phyloP scores from a whole-genome alignment of 1,284 basidiomycete genomes.

The Phlebopus sp. region DNA sequence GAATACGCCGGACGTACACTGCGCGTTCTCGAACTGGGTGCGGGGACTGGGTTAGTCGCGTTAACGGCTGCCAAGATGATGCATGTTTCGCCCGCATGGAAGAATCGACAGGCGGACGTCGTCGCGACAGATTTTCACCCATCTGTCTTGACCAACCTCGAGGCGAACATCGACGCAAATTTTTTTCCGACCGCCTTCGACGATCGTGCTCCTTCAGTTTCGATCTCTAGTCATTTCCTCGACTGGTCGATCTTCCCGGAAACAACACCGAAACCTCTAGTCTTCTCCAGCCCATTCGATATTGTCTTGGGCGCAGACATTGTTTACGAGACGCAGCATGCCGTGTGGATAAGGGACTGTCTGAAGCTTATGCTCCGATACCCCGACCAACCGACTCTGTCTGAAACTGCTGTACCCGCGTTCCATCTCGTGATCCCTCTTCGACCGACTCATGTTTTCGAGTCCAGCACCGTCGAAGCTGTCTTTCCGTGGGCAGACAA shows the following conservation, averaged over 20 bases:
- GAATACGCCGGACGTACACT: constrained; percentile 22
- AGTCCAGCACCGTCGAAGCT: constrained; percentile 56
- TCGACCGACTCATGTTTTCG: constrained; percentile 59
- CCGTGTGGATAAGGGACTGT: constrained; percentile 62
- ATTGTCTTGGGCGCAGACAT: constrained; percentile 74
- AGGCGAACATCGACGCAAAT: constrained; percentile 64
- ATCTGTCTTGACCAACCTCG: constrained; percentile 71
- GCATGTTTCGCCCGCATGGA: constrained; percentile 17
- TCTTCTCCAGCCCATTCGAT: constrained; percentile 50
- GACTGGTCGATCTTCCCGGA: constrained; percentile 65
- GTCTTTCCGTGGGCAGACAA: constrained; percentile 47
- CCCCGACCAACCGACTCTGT: too few species aligned
- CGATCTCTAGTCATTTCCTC: constrained; percentile 28
- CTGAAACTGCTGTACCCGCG: constrained; percentile 15
- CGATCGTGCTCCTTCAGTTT: background rate
- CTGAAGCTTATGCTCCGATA: constrained; percentile 52
- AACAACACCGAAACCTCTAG: constrained; percentile 17
- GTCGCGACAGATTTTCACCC: constrained; percentile 81
- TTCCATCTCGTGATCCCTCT: constrained; percentile 80
- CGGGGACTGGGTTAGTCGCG: constrained; percentile 85
- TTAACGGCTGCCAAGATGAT: constrained; percentile 59
- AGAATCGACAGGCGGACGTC: constrained; percentile 38
- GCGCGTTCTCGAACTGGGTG: constrained; percentile 83
- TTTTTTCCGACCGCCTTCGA: constrained; percentile 34
- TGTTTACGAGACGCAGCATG: constrained; percentile 70